phyloP scores from a whole-genome alignment of 202 grass and related monocot species.

The Digitaria exilis region DNA sequence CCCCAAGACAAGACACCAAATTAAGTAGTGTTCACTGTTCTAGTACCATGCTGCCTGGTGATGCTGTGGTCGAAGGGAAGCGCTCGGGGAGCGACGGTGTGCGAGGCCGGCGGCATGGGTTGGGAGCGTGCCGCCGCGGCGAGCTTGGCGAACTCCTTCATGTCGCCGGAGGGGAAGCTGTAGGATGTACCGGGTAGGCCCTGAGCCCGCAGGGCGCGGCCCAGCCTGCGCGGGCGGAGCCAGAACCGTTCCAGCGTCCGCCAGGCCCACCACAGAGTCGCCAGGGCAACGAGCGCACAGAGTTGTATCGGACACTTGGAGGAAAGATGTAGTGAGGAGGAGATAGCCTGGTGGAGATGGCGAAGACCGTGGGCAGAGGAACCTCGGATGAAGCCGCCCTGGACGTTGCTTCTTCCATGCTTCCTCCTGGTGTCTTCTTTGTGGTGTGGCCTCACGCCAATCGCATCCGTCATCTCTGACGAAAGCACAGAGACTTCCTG shows the following conservation, averaged over 20 bases:
- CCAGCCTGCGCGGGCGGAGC: conserved; percentile 51
- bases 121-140: conserved; percentile 27
- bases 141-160: conserved; percentile 47
- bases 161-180: conserved; percentile 54
- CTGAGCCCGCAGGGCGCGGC: conserved; percentile 46
- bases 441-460: background rate
- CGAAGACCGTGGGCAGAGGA: background rate
- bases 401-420: background rate
- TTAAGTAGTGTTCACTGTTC: background rate
- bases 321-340: background rate
- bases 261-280: conserved; percentile 21
- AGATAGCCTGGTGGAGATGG: background rate
- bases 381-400: background rate
- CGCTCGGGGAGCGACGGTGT: conserved; percentile 47
- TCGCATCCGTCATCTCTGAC: background rate
- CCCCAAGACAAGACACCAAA: background rate
- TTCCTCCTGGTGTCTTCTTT: background rate
- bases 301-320: background rate
- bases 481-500: background rate
- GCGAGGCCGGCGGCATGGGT: conserved; percentile 61
- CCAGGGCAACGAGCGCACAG: conserved; percentile 31
- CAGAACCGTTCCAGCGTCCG: conserved; percentile 36
- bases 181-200: conserved; percentile 57
- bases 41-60: conserved; percentile 45
- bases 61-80: conserved; percentile 31